A percentile compares a stretch with the other conserved stretches of the same genome.
These are phyloP conservation scores for Mitragyna speciosa DNA, from an alignment of 257 asterid species.

Conservation along the genomic window DNA sequence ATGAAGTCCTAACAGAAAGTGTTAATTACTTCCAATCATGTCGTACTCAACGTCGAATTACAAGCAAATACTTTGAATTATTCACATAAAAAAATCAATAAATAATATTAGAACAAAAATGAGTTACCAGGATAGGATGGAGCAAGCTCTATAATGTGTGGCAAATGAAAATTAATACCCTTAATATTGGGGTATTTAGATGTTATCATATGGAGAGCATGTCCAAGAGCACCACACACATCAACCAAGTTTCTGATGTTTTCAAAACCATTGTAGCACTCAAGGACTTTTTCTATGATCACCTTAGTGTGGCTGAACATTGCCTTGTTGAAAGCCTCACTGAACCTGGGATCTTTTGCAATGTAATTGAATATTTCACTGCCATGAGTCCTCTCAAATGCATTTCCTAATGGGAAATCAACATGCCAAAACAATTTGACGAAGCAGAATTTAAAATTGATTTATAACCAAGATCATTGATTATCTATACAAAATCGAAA, in stretches of 20 bases:
- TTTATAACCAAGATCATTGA: no score
- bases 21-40: no score
- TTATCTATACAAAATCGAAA: no score
- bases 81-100: no score
- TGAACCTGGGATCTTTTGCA: slow-evolving; percentile 1
- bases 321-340: slow-evolving; percentile 26
- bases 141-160: slow-evolving; percentile 32
- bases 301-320: slow-evolving; percentile 25
- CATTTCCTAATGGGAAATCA: no score
- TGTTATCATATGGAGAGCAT: slow-evolving; percentile 27
- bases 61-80: no score
- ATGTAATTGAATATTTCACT: slow-evolving; percentile 12
- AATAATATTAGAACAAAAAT: no score
- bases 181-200: slow-evolving; percentile 32
- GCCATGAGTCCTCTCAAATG: slow-evolving; percentile 27
- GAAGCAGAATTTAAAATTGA: no score
- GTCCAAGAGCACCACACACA: slow-evolving; percentile 48
- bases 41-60: no score
- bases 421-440: no score
- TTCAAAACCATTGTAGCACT: slow-evolving; percentile 33
- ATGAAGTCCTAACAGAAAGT: no score
- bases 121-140: slow-evolving; percentile 28
- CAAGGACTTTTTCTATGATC: slow-evolving; percentile 19
- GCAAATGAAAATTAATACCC: slow-evolving; percentile 39
- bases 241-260: slow-evolving; percentile 26